phyloP scores from a whole-genome alignment of 495 filamentous ascomycete species.

The Penicillium diatomitis region DNA sequence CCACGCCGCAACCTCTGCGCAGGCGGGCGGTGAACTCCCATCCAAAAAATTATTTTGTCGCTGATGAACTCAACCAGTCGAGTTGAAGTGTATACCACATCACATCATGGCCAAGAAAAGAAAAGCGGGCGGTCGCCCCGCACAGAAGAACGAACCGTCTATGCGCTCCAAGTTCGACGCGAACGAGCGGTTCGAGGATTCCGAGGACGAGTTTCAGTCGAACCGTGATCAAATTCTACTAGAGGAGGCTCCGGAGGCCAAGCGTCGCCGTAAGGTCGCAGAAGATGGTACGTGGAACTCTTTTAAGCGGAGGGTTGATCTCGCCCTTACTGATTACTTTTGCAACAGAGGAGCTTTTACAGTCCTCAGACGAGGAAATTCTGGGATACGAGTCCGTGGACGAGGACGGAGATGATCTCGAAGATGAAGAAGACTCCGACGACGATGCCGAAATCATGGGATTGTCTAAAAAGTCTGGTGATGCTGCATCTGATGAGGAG shows the following conservation, averaged over 20 bases:
- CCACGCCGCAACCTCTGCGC: constrained; percentile 1
- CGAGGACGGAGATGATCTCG: constrained; percentile 45
- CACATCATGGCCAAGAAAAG: constrained; percentile 70
- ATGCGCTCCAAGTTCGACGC: constrained; percentile 37
- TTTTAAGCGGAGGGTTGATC: neutral
- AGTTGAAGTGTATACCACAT: neutral
- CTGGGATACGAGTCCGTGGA: constrained; percentile 50
- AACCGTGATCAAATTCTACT: constrained; percentile 77
- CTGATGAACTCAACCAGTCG: constrained; percentile 6
- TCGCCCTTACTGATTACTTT: constrained; percentile 8
- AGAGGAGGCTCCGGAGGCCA: constrained; percentile 68
- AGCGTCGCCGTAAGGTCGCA: constrained; percentile 57
- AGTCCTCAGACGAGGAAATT: constrained; percentile 85
- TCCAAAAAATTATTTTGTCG: constrained; percentile 34
- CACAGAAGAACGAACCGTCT: constrained; percentile 39
- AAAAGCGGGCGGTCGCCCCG: constrained; percentile 52
- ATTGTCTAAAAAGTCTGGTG: constrained; percentile 15
- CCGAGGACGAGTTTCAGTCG: constrained; percentile 83
- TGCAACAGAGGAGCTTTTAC: constrained; percentile 44
- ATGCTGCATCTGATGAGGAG: constrained; percentile 40
- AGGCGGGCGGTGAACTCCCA: constrained; percentile 27
- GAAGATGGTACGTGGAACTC: constrained; percentile 45
- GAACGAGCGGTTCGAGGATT: constrained; percentile 83
- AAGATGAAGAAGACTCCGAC: constrained; percentile 36
- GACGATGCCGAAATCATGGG: constrained; percentile 28